A percentile compares a stretch with the other conserved stretches of the same genome.
Evolutionary conservation across 495 filamentous ascomycete genomes (phyloP).

Genomic region (Chaetomium fimeti): DNA sequence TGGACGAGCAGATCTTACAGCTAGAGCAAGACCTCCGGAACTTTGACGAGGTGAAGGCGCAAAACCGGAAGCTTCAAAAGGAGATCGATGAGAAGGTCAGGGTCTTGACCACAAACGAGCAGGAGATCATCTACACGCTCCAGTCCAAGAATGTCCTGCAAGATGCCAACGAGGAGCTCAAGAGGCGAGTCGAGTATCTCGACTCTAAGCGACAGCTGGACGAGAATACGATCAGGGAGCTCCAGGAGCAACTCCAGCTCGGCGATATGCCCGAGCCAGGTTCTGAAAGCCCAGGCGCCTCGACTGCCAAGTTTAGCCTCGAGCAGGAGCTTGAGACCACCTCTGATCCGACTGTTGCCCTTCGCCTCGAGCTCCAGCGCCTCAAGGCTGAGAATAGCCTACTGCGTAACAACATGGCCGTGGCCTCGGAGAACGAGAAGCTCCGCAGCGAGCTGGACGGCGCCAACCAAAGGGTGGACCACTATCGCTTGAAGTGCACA

Average conservation of each 20-base stretch:
- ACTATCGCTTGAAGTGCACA: constrained; percentile 47
- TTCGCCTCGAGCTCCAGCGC: constrained; percentile 48
- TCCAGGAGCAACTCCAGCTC: constrained; percentile 48
- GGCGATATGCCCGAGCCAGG: constrained; percentile 29
- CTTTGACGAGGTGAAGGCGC: constrained; percentile 57
- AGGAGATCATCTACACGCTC: constrained; percentile 42
- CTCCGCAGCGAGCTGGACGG: constrained; percentile 51
- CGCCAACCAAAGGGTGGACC: constrained; percentile 38
- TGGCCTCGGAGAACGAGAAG: constrained; percentile 49
- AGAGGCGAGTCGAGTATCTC: constrained; percentile 38
- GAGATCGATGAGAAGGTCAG: constrained; percentile 39
- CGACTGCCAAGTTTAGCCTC: constrained; percentile 35
- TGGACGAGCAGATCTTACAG: constrained; percentile 39
- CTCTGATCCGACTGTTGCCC: constrained; percentile 32
- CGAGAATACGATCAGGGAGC: constrained; percentile 44
- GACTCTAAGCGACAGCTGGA: constrained; percentile 38
- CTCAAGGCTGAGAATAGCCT: constrained; percentile 55
- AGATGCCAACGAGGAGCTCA: constrained; percentile 35
- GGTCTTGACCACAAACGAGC: constrained; percentile 43
- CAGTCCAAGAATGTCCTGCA: constrained; percentile 39
- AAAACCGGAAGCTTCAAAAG: constrained; percentile 57
- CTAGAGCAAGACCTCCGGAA: constrained; percentile 69
- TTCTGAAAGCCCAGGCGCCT: constrained; percentile 30
- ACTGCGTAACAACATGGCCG: constrained; percentile 49
- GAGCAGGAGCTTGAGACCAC: constrained; percentile 46